phyloP scores from a whole-genome alignment of 1,284 basidiomycete genomes.

The Leccinum fuscescens region DNA sequence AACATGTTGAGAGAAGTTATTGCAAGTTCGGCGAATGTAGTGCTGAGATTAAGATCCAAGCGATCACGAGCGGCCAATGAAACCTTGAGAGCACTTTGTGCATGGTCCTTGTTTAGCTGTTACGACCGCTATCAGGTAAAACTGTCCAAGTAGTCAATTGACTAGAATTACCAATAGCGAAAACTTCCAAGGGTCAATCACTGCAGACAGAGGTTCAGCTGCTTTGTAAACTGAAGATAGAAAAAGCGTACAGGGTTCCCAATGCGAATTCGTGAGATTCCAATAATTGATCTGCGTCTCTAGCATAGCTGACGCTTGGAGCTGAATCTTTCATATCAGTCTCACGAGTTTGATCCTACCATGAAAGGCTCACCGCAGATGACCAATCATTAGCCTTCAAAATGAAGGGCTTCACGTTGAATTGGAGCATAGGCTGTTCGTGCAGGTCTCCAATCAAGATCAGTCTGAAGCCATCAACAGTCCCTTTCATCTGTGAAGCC shows the following conservation, averaged over 20 bases:
- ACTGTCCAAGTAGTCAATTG: background rate
- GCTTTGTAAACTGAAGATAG: background rate
- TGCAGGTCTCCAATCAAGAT: slow-evolving; percentile 94
- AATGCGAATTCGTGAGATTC: slow-evolving; percentile 97
- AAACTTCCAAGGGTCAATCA: slow-evolving; percentile 97
- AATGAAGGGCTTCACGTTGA: slow-evolving; percentile 86
- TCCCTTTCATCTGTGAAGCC: slow-evolving; percentile 65
- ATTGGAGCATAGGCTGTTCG: slow-evolving; percentile 91
- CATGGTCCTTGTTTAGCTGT: slow-evolving; percentile 55
- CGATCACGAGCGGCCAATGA: slow-evolving; percentile 78
- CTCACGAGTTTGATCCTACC: background rate
- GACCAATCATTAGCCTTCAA: slow-evolving; percentile 92
- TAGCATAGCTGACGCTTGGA: slow-evolving; percentile 80
- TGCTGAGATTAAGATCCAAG: slow-evolving; percentile 90
- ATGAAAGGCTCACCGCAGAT: slow-evolving; percentile 61
- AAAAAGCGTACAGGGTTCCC: slow-evolving; percentile 81
- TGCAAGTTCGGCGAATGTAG: slow-evolving; percentile 87
- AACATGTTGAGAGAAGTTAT: slow-evolving; percentile 74
- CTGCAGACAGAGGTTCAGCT: slow-evolving; percentile 35
- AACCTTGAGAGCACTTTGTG: slow-evolving; percentile 56
- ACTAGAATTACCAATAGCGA: slow-evolving; percentile 56
- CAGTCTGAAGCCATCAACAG: slow-evolving; percentile 88
- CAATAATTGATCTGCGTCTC: slow-evolving; percentile 90
- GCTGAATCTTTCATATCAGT: slow-evolving; percentile 42
- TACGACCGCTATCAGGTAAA: slow-evolving; percentile 16